A percentile compares a stretch with the other conserved stretches of the same genome.
These are phyloP conservation scores for Pythium plurisporium DNA, from an alignment of 352 stramenopile genomes.

Conservation along the genomic window DNA sequence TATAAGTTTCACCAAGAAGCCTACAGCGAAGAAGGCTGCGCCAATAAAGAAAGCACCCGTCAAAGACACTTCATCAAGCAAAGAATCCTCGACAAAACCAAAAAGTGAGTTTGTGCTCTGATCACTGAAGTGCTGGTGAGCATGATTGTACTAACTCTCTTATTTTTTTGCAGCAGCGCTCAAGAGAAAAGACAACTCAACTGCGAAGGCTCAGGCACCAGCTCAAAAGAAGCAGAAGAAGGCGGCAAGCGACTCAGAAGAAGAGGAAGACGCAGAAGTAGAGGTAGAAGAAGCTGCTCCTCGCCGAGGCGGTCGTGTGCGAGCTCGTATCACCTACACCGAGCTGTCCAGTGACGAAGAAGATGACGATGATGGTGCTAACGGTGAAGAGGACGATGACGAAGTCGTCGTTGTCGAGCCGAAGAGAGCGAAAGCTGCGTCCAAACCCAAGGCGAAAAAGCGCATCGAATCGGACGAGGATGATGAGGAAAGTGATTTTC, in stretches of 20 bases:
- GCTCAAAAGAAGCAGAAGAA: conserved; percentile 36
- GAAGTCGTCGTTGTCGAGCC: conserved; percentile 15
- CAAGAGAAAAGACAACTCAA: conserved; percentile 30
- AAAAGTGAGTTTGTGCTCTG: conserved; percentile 13
- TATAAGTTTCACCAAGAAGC: conserved; percentile 40
- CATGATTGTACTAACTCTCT: not conserved
- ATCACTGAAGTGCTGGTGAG: too few species aligned
- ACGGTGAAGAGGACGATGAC: conserved; percentile 19
- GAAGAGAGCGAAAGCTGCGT: conserved; percentile 9
- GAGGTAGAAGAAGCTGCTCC: conserved; percentile 12
- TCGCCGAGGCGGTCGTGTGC: conserved; percentile 20
- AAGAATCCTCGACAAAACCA: conserved; percentile 24
- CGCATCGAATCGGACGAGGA: conserved; percentile 19
- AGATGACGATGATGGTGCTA: conserved; percentile 20
- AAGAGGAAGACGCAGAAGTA: conserved; percentile 24
- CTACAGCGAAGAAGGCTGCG: conserved; percentile 16
- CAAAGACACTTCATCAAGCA: conserved; percentile 1
- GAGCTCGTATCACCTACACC: conserved; percentile 31
- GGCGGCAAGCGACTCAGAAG: conserved; percentile 16
- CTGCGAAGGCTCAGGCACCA: conserved; percentile 25
- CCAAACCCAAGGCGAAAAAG: conserved; percentile 22
- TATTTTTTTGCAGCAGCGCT: conserved; percentile 16
- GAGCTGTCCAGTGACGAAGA: conserved; percentile 59
- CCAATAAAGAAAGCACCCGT: conserved; percentile 12
- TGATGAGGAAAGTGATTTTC: conserved; percentile 49